phyloP scores from a whole-genome alignment of 139 green algal genomes.

The Chlorella sorokiniana region DNA sequence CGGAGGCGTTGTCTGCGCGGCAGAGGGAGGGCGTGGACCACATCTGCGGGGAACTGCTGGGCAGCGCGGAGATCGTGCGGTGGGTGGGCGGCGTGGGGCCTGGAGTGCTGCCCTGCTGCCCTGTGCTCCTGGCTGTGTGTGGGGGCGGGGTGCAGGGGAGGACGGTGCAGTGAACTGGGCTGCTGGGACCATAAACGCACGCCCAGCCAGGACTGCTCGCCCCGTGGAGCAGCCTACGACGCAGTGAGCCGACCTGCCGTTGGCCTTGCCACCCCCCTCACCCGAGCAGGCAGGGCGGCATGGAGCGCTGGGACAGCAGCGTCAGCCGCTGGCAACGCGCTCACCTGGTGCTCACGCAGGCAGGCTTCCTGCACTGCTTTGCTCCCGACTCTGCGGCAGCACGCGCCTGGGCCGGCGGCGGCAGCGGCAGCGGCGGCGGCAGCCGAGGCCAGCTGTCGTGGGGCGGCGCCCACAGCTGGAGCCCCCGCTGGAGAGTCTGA shows the following conservation, averaged over 20 bases:
- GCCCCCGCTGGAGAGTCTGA: constrained; percentile 36
- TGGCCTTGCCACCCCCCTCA: too few species aligned
- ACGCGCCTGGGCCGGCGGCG: neutral
- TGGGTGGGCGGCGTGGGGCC: neutral
- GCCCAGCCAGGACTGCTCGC: neutral
- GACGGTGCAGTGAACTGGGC: neutral
- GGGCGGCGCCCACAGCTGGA: constrained; percentile 18
- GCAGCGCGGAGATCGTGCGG: constrained; percentile 70
- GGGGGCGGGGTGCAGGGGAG: too few species aligned
- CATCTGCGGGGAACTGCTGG: constrained; percentile 67
- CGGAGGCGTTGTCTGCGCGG: constrained; percentile 49
- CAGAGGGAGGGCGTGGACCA: constrained; percentile 60
- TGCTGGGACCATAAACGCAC: neutral
- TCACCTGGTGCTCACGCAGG: constrained; percentile 73
- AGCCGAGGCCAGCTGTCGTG: constrained; percentile 17
- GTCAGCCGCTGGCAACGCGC: constrained; percentile 50
- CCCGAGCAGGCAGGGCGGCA: constrained; percentile 65
- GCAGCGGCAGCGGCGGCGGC: neutral
- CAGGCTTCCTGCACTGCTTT: constrained; percentile 73
- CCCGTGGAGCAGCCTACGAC: too few species aligned
- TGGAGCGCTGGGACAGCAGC: constrained; percentile 57
- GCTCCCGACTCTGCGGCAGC: constrained; percentile 6
- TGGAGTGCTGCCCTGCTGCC: neutral
- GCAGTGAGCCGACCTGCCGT: too few species aligned
- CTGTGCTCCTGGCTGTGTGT: neutral